Conservation (phyloP, 805 yeast species). For the Candida boidinii region DNA sequence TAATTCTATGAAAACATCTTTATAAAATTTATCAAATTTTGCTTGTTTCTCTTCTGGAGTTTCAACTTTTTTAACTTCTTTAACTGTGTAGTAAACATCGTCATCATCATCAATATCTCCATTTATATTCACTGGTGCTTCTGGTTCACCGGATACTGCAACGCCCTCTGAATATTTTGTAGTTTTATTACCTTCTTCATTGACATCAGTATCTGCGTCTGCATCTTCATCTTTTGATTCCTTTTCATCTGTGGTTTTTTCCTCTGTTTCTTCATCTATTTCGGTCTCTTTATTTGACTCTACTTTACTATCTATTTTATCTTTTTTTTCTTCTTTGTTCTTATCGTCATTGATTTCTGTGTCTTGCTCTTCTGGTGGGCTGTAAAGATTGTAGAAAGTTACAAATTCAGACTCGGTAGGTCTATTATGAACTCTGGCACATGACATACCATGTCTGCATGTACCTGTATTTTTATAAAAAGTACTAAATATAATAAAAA, state of each 20-base stretch:
- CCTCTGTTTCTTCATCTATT: not conserved
- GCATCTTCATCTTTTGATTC: not conserved
- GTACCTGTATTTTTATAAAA: conserved; percentile 84
- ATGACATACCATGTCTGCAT: conserved; percentile 86
- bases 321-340: conserved; percentile 26
- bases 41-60: conserved; percentile 32
- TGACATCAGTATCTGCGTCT: conserved; percentile 1
- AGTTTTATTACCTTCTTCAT: not conserved
- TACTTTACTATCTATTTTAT: not conserved
- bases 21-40: conserved; percentile 53
- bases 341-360: conserved; percentile 16
- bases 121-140: too few species aligned
- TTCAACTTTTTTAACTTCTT: conserved; percentile 11
- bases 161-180: too few species aligned
- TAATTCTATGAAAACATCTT: conserved; percentile 64
- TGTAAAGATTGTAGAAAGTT: too few species aligned
- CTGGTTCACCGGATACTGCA: too few species aligned
- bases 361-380: conserved; percentile 1
- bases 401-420: conserved; percentile 63
- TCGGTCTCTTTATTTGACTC: not conserved
- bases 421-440: conserved; percentile 63
- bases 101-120: conserved; percentile 1
- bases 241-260: not conserved
- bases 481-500: conserved; percentile 5
- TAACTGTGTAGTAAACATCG: conserved; percentile 1